Conservation (phyloP, 2,329 filamentous ascomycete genomes). For the Fusarium nodosum region DNA sequence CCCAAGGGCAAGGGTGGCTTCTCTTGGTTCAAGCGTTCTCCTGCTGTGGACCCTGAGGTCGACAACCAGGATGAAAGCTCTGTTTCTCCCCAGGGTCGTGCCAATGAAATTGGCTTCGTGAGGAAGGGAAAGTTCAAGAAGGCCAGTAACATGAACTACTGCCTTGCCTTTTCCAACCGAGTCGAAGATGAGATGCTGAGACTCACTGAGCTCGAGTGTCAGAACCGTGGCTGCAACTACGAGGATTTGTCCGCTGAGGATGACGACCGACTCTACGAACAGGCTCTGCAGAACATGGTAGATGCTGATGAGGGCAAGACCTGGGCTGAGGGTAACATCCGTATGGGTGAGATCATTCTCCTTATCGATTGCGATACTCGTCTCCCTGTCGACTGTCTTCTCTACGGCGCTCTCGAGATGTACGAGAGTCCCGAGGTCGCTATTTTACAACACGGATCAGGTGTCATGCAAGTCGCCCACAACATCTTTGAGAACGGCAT, state of each 20-base stretch:
- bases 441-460: slow-evolving; percentile 79
- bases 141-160: slow-evolving; percentile 78
- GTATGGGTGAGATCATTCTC: slow-evolving; percentile 70
- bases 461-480: slow-evolving; percentile 81
- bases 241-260: slow-evolving; percentile 63
- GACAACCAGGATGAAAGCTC: slow-evolving; percentile 60
- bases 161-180: slow-evolving; percentile 65
- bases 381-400: slow-evolving; percentile 72
- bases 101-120: slow-evolving; percentile 63
- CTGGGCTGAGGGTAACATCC: slow-evolving; percentile 70
- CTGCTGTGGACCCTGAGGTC: slow-evolving; percentile 42
- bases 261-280: slow-evolving; percentile 60
- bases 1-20: slow-evolving; percentile 37
- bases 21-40: slow-evolving; percentile 57
- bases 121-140: slow-evolving; percentile 74
- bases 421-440: slow-evolving; percentile 76
- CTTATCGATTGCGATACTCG: slow-evolving; percentile 77
- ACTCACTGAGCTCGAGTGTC: slow-evolving; percentile 40
- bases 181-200: slow-evolving; percentile 66
- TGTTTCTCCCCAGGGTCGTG: slow-evolving; percentile 42
- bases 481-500: slow-evolving; percentile 80
- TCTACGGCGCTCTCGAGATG: slow-evolving; percentile 80
- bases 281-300: slow-evolving; percentile 61
- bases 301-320: slow-evolving; percentile 65
- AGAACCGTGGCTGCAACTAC: slow-evolving; percentile 35